These are phyloP conservation scores for Harringtonia aguacate DNA, from an alignment of 2,329 filamentous ascomycete species.

Conservation along the genomic window DNA sequence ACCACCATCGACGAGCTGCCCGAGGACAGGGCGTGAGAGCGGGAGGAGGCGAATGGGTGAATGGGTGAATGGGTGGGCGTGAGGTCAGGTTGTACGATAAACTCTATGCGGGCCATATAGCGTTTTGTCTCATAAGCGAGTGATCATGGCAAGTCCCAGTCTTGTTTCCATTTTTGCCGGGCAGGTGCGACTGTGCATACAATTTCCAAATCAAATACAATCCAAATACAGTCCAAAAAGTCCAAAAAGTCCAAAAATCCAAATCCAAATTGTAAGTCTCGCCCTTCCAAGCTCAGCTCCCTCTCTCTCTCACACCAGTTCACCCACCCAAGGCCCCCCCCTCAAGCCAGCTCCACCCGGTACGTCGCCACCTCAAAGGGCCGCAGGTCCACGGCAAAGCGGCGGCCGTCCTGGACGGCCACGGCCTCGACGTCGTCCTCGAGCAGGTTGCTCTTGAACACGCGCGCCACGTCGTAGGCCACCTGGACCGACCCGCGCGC, in stretches of 20 bases:
- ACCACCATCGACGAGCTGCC: conserved; percentile 57
- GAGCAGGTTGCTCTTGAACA: conserved; percentile 74
- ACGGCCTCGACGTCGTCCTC: conserved; percentile 75
- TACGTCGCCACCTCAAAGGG: conserved; percentile 83
- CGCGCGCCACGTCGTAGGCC: conserved; percentile 64
- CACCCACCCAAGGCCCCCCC: too few species aligned
- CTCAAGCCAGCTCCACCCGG: conserved; percentile 13
- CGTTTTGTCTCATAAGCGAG: neutral
- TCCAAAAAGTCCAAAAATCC: neutral
- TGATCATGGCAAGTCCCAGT: too few species aligned
- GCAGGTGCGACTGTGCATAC: too few species aligned
- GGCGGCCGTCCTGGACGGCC: conserved; percentile 21
- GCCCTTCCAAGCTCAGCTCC: too few species aligned
- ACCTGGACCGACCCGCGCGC: conserved; percentile 45
- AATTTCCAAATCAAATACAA: too few species aligned
- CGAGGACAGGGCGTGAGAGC: conserved; percentile 32
- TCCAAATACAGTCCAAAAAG: neutral
- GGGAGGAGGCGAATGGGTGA: neutral
- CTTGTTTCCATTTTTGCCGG: too few species aligned
- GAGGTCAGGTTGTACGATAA: too few species aligned
- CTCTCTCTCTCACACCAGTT: too few species aligned
- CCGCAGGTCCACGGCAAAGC: conserved; percentile 54
- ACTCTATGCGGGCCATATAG: too few species aligned
- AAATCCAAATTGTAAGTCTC: neutral
- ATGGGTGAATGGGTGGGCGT: too few species aligned